Conservation (phyloP, 2,329 filamentous ascomycete genomes). For the Daldinia eschscholtzii region DNA sequence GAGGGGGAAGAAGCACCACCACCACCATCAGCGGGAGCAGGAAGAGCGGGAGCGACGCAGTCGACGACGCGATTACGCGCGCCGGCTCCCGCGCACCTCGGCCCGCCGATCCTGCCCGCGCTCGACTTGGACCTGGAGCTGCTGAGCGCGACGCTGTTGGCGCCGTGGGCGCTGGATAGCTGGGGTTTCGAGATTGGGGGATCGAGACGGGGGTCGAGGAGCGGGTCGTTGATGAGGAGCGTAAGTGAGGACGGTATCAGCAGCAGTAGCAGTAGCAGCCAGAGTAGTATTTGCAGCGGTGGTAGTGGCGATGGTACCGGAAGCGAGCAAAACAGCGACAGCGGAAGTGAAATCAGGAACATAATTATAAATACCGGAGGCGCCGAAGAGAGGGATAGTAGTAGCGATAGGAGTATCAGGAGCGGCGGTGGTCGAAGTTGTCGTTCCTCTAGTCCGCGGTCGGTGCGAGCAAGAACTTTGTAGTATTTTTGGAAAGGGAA, state of each 20-base stretch:
- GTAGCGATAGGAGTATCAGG: neutral
- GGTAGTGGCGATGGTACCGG: neutral
- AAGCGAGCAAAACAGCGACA: neutral
- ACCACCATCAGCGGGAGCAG: neutral
- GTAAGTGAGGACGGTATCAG: neutral
- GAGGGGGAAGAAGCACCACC: too few relatives aligned
- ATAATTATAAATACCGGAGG: neutral
- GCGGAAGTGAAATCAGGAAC: neutral
- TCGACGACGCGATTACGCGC: neutral
- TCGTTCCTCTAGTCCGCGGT: neutral
- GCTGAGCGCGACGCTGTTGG: conserved; percentile 34
- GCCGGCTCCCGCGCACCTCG: conserved; percentile 28
- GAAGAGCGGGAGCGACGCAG: neutral
- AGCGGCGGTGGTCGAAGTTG: neutral
- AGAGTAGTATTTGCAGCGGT: neutral
- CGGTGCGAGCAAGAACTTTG: conserved; percentile 29
- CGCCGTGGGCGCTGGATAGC: conserved; percentile 31
- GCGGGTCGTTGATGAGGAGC: neutral
- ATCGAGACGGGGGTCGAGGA: neutral
- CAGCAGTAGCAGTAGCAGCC: neutral
- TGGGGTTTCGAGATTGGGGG: conserved; percentile 17
- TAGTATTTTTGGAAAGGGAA: conserved; percentile 4
- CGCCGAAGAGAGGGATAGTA: neutral
- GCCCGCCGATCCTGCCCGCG: conserved; percentile 37
- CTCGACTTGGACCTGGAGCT: conserved; percentile 35